Evolutionary conservation across 2,329 filamentous ascomycete species (phyloP), one percentile per base, ranked within the genome.

Genomic region (Neoascochyta sp.): DNA sequence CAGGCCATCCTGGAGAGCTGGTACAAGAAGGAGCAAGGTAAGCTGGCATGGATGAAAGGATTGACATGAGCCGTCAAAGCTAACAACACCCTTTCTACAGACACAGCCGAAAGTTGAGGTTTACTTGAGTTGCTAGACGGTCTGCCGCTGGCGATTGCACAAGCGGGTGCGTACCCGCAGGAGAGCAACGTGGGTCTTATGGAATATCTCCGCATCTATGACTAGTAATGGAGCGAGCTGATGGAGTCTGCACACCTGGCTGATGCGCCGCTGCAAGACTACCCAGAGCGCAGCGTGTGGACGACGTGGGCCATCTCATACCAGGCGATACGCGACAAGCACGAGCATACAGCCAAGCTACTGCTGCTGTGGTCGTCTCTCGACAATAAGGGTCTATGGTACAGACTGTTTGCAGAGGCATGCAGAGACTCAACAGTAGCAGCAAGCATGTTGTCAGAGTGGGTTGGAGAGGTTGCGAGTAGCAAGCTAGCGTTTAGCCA

Each of bases 261-360:
- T 7, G 39, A 43, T 14, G 37, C 32, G 18, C 45, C 36, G 16
- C 47, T 54, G 8, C 35, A 42, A 14, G 43, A 54, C 26, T 57
- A 55, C 37, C 32, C 31, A 3, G 36, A 52, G 7, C 34, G 47
- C 27, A 55, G 38, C 31, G 34, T 62, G 24, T 47, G 51, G 36
- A 55, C 48, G 11, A 59, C 51, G 11, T 62, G 49, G 55, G 43
- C 41, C 10, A 50, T 60, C 18, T 57, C 50, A 3, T 57, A 57
- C 36, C 33, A 60, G 15, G 46, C 50, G 9, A 45, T 60, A 7
- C 18, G 29, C 11, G 26, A 35, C 4, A 39, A 44, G 31, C 45
- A 48, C 25, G 20, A 43, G 22, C 11, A 24, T 4, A 45, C 54
- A 5, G 48, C 47, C 3, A 34, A 50, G 4, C 31, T 59, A 18